phyloP scores from a whole-genome alignment of 2,329 filamentous ascomycete genomes.

The Venturia nashicola region DNA sequence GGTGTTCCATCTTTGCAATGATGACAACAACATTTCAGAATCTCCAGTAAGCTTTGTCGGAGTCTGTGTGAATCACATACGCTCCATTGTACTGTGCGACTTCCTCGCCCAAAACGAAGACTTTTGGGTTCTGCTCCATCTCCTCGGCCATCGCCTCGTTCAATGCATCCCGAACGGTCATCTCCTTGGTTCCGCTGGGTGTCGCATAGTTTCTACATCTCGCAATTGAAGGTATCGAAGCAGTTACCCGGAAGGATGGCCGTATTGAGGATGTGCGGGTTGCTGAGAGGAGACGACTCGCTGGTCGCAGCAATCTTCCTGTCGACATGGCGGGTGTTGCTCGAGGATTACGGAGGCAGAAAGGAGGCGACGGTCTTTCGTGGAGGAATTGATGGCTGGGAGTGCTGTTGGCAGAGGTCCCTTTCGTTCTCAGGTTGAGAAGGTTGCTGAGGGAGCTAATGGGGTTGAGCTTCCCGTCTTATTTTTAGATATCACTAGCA shows the following conservation, averaged over 20 bases:
- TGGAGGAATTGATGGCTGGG: neutral
- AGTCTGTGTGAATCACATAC: slow-evolving; percentile 31
- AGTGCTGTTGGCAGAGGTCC: neutral
- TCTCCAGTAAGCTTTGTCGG: slow-evolving; percentile 9
- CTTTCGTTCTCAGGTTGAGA: neutral
- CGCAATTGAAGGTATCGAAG: slow-evolving; percentile 35
- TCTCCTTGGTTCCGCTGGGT: slow-evolving; percentile 62
- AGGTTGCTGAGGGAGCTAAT: neutral
- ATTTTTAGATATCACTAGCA: neutral
- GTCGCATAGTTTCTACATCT: slow-evolving; percentile 44
- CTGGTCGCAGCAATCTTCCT: slow-evolving; percentile 51
- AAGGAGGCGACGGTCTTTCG: neutral
- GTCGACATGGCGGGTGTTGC: slow-evolving; percentile 36
- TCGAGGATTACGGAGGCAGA: slow-evolving; percentile 15
- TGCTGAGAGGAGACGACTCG: slow-evolving; percentile 48
- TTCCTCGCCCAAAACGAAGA: slow-evolving; percentile 94
- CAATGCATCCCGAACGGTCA: slow-evolving; percentile 92
- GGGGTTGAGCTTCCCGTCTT: neutral
- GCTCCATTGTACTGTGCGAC: slow-evolving; percentile 99
- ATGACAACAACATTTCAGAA: neutral
- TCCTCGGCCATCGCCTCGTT: slow-evolving; percentile 98
- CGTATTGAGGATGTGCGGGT: slow-evolving; percentile 39
- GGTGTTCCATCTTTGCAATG: neutral
- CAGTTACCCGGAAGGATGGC: slow-evolving; percentile 37
- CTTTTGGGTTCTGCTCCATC: slow-evolving; percentile 86